These are phyloP conservation scores for Lachnum nothofagi DNA, from an alignment of 2,329 filamentous ascomycete genomes.

Conservation along the genomic window DNA sequence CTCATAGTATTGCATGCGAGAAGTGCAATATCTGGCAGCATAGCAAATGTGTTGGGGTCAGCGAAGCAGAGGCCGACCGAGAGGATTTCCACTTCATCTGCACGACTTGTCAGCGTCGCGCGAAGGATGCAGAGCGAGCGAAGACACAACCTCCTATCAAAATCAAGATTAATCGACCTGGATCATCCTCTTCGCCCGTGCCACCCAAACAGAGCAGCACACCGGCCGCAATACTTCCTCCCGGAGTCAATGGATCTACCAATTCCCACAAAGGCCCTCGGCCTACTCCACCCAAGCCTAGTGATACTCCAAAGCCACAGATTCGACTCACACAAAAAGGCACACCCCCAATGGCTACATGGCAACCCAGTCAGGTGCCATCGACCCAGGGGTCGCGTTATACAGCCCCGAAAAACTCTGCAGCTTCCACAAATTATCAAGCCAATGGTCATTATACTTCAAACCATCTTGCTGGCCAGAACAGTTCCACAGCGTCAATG, in stretches of 20 bases:
- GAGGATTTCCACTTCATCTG: conserved; percentile 88
- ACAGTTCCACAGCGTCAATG: conserved; percentile 4
- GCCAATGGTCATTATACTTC: conserved; percentile 9
- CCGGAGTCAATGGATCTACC: conserved; percentile 13
- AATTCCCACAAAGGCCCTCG: neutral
- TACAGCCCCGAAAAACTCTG: conserved; percentile 1
- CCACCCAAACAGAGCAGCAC: conserved; percentile 22
- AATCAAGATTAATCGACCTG: conserved; percentile 49
- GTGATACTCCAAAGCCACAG: neutral
- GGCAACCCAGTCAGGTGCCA: conserved; percentile 6
- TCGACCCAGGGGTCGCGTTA: conserved; percentile 15
- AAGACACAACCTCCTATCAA: conserved; percentile 57
- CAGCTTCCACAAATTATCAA: conserved; percentile 10
- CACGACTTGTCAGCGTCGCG: conserved; percentile 65
- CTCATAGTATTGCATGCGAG: conserved; percentile 90
- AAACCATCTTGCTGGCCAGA: conserved; percentile 5
- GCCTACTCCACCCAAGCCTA: neutral
- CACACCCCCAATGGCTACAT: conserved; percentile 11
- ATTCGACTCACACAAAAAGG: conserved; percentile 3
- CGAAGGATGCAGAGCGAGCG: conserved; percentile 54
- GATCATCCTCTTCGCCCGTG: conserved; percentile 41
- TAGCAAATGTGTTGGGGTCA: conserved; percentile 81
- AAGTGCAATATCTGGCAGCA: conserved; percentile 95
- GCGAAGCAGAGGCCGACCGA: conserved; percentile 71
- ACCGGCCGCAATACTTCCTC: conserved; percentile 5